Evolutionary conservation across 2,329 filamentous ascomycete species (phyloP).

Genomic region (Pseudogymnoascus sp.): DNA sequence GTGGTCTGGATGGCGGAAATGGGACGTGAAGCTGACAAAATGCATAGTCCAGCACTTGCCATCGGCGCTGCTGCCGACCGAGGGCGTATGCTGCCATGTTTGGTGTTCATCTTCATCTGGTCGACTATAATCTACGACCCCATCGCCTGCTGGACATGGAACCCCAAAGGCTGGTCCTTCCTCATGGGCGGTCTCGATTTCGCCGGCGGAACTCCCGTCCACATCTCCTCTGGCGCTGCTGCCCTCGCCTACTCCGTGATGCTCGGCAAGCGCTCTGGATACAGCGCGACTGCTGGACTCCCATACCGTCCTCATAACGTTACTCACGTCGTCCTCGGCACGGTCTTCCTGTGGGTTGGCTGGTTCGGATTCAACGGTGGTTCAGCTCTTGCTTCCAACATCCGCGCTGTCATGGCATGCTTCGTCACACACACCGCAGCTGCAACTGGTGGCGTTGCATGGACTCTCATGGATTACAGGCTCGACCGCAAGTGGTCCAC

Average conservation of each 20-base stretch:
- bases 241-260: conserved; percentile 88
- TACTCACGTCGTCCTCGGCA: conserved; percentile 85
- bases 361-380: conserved; percentile 96
- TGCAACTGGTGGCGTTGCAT: conserved; percentile 77
- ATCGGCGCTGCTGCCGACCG: conserved; percentile 81
- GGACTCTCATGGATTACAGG: conserved; percentile 83
- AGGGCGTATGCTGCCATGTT: conserved; percentile 79
- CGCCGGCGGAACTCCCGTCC: conserved; percentile 56
- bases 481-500: conserved; percentile 89
- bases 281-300: conserved; percentile 71
- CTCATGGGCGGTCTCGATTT: conserved; percentile 23
- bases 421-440: conserved; percentile 82
- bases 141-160: conserved; percentile 95
- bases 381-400: conserved; percentile 71
- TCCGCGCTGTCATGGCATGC: conserved; percentile 80
- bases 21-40: conserved; percentile 11
- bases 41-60: conserved; percentile 63
- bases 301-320: conserved; percentile 93
- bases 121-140: conserved; percentile 84
- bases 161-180: conserved; percentile 64
- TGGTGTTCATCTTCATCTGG: conserved; percentile 93
- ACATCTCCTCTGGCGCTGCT: conserved; percentile 76
- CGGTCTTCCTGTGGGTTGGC: conserved; percentile 89
- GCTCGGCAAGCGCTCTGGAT: conserved; percentile 65
- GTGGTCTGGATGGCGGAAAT: neutral